These are phyloP conservation scores for Acaromyces ingoldii DNA, from an alignment of 1,284 basidiomycete species.

Conservation along the genomic window DNA sequence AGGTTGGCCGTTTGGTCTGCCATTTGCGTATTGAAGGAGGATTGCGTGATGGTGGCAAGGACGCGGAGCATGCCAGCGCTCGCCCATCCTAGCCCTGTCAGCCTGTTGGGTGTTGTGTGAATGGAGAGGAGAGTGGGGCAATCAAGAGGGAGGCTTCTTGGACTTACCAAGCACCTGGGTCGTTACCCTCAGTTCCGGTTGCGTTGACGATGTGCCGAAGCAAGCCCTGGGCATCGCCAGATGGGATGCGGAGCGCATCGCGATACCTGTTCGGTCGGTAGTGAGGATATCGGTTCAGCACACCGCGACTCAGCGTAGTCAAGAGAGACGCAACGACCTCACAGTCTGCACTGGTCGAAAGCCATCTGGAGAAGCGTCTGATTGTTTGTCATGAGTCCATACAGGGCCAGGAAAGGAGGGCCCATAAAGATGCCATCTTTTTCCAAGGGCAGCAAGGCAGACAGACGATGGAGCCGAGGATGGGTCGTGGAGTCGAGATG, in stretches of 20 bases:
- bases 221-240: conserved; percentile 55
- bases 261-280: conserved; percentile 58
- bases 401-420: conserved; percentile 86
- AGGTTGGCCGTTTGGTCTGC: conserved; percentile 62
- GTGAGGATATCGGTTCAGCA: not conserved
- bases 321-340: not conserved
- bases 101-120: too few species aligned
- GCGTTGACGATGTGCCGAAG: conserved; percentile 40
- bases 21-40: conserved; percentile 58
- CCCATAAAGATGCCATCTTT: conserved; percentile 68
- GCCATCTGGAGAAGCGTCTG: conserved; percentile 64
- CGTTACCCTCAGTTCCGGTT: conserved; percentile 27
- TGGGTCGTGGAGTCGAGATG: too few species aligned
- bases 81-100: conserved; percentile 77
- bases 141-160: conserved; percentile 5
- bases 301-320: not conserved
- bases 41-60: conserved; percentile 66
- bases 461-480: too few species aligned
- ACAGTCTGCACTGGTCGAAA: conserved; percentile 69
- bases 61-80: conserved; percentile 80
- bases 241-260: conserved; percentile 56
- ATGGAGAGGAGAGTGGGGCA: too few species aligned
- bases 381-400: conserved; percentile 69
- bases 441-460: too few species aligned
- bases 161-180: too few species aligned